phyloP scores from a whole-genome alignment of 495 filamentous ascomycete species.

The Platismatia glauca region DNA sequence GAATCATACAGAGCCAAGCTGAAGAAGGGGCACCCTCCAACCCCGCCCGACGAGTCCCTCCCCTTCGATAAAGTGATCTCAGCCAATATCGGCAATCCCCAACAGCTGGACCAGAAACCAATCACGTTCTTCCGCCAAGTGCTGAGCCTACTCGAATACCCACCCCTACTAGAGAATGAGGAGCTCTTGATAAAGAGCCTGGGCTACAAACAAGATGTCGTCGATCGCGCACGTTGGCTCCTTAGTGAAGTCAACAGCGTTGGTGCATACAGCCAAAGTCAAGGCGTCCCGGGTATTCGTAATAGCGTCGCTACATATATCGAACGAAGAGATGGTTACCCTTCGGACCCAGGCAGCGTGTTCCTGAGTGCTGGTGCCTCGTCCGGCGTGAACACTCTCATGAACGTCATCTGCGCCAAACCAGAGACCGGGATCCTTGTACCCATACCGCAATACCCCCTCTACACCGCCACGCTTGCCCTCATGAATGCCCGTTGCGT shows the following conservation, averaged over 20 bases:
- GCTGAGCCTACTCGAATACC: conserved; percentile 87
- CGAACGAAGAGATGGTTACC: conserved; percentile 78
- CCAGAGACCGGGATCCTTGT: conserved; percentile 80
- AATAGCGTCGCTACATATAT: conserved; percentile 90
- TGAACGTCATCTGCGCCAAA: conserved; percentile 76
- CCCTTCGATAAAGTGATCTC: conserved; percentile 88
- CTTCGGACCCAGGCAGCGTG: conserved; percentile 66
- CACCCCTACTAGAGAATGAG: conserved; percentile 66
- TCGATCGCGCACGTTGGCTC: conserved; percentile 70
- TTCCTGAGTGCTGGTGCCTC: conserved; percentile 88
- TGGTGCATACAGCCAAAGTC: conserved; percentile 91
- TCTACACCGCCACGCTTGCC: conserved; percentile 90
- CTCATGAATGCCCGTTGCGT: conserved; percentile 80
- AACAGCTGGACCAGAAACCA: conserved; percentile 97
- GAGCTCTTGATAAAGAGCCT: conserved; percentile 55
- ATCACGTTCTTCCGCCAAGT: conserved; percentile 99
- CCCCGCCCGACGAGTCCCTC: conserved; percentile 44
- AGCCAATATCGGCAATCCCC: conserved; percentile 97
- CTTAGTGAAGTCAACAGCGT: conserved; percentile 79
- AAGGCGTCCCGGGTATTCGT: conserved; percentile 74
- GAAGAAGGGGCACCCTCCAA: conserved; percentile 32
- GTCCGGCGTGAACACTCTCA: conserved; percentile 83
- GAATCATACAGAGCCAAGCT: conserved; percentile 78
- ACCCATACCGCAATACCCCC: conserved; percentile 94
- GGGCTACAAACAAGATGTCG: conserved; percentile 80